Conservation (phyloP, 2,329 filamentous ascomycete species). For the Alternaria metachromatica region DNA sequence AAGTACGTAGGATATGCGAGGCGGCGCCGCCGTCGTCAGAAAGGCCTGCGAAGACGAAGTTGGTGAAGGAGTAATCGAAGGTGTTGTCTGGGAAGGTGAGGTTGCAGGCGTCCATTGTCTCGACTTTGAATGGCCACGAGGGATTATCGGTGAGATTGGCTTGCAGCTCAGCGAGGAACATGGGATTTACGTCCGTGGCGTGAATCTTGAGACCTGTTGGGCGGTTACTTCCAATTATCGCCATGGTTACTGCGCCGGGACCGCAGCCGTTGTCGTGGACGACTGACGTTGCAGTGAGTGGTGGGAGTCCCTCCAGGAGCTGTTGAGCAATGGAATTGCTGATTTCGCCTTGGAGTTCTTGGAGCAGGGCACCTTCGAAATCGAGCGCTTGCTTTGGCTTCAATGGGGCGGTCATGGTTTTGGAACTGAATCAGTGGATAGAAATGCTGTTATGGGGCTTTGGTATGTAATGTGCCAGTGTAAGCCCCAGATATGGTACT, state of each 20-base stretch:
- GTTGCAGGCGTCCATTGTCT: background rate
- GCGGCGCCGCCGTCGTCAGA: no score
- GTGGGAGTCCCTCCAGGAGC: background rate
- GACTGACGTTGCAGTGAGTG: background rate
- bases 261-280: background rate
- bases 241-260: background rate
- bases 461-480: no score
- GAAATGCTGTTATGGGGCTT: background rate
- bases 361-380: background rate
- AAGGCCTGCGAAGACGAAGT: no score
- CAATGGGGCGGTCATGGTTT: background rate
- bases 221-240: background rate
- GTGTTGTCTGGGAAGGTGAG: background rate
- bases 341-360: background rate
- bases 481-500: fast-evolving
- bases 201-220: background rate
- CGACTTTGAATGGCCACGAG: background rate
- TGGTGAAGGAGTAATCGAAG: background rate
- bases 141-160: background rate
- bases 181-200: background rate
- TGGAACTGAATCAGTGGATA: background rate
- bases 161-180: background rate
- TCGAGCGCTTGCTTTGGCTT: background rate
- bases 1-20: no score
- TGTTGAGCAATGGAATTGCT: background rate